A percentile compares a stretch with the other conserved stretches of the same genome.
Conservation (phyloP, 495 filamentous ascomycete species). For the Recurvomyces mirabilis region DNA sequence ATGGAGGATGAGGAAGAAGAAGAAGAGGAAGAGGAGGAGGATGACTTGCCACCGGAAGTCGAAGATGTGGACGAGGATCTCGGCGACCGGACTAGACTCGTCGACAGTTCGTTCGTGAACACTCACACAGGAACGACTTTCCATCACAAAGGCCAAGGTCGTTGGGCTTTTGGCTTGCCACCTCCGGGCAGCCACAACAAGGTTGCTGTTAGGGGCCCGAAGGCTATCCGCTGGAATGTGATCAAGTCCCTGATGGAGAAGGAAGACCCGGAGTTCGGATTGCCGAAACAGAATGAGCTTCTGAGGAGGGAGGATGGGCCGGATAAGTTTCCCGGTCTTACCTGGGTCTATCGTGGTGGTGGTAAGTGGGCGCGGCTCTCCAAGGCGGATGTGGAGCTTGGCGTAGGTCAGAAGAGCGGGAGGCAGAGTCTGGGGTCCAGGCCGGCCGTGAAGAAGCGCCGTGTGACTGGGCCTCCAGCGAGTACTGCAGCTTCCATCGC, state of each 20-base stretch:
- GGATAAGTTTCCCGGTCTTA: conserved; percentile 9
- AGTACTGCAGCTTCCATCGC: neutral
- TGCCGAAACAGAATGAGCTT: conserved; percentile 5
- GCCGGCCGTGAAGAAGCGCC: too few species aligned
- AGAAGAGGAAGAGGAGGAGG: too few species aligned
- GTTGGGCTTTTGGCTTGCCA: conserved; percentile 17
- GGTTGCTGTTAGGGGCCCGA: conserved; percentile 16
- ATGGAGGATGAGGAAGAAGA: too few species aligned
- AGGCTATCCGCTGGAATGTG: neutral
- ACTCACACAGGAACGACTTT: conserved; percentile 13
- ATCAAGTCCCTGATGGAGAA: neutral
- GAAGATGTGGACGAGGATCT: too few species aligned
- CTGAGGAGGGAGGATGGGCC: conserved; percentile 7
- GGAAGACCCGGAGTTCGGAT: neutral
- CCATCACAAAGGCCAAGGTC: conserved; percentile 19
- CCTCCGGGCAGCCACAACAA: conserved; percentile 10
- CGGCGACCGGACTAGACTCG: neutral
- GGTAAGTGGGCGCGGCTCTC: conserved; percentile 20
- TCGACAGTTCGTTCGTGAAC: conserved; percentile 12
- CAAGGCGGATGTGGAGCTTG: conserved; percentile 8
- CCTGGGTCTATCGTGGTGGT: conserved; percentile 18
- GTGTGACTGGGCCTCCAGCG: neutral
- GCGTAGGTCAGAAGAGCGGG: neutral
- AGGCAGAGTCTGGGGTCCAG: too few species aligned
- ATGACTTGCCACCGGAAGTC: too few species aligned